Base-by-base conservation (phyloP, 345 rosid genomes). In the Euphorbia peplus region DNA sequence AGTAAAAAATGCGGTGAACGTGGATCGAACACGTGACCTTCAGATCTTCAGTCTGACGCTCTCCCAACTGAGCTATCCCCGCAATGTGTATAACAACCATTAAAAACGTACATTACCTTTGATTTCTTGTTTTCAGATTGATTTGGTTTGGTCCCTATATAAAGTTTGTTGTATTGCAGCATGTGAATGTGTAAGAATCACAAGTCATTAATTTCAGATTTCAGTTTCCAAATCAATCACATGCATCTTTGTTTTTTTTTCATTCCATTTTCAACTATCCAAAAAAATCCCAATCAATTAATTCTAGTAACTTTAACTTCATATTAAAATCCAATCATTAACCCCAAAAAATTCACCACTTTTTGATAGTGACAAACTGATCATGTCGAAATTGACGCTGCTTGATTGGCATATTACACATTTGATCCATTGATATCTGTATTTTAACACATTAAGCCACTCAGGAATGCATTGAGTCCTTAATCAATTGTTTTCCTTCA, bases 41-140 rank as follows among this genome's bases (percentile, higher is more conserved):
- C 90, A 88, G 92, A 91, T 88, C 92, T 88, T 91, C 92, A 91
- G 95, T 88, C 92, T 86, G 87, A 90, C 85, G 93, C 92, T 87
- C 89, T 88, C 93, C 96, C 96, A 86, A 85, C 91, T 86, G 88
- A 86, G 91, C 93, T 90, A 87, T 83, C 91, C 89, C 91, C 87
- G 86, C 92, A 32, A 32, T n/a, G n/a, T n/a, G n/a, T n/a, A n/a
- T n/a, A n/a, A n/a, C n/a, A n/a, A n/a, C n/a, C n/a, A n/a, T n/a
- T n/a, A n/a, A n/a, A n/a, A n/a, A n/a, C n/a, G n/a, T n/a, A n/a
- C n/a, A n/a, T n/a, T n/a, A n/a, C n/a, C n/a, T n/a, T n/a, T n/a
- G n/a, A n/a, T n/a, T n/a, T n/a, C n/a, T n/a, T n/a, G n/a, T n/a
- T n/a, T n/a, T n/a, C n/a, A n/a, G n/a, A n/a, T n/a, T n/a, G n/a